phyloP scores from a whole-genome alignment of 2,329 filamentous ascomycete genomes.

The Macroventuria anomochaeta region DNA sequence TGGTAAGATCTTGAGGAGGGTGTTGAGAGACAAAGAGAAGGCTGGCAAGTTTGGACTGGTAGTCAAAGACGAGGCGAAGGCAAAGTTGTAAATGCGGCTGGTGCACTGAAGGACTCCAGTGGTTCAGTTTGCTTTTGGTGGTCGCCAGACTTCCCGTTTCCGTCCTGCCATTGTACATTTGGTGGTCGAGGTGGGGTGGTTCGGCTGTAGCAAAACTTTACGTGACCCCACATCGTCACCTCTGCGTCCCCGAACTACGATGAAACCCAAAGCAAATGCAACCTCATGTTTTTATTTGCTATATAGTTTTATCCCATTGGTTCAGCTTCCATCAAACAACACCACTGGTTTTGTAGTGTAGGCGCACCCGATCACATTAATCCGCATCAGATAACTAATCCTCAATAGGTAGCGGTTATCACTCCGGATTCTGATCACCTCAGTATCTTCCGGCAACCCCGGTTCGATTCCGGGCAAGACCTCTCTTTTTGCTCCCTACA shows the following conservation, averaged over 20 bases:
- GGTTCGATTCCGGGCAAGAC: constrained; percentile 25
- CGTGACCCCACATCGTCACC: background rate
- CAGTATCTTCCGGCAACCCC: constrained; percentile 20
- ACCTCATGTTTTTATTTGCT: too few species aligned
- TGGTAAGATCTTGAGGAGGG: constrained; percentile 57
- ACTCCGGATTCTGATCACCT: constrained; percentile 24
- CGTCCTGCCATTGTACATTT: background rate
- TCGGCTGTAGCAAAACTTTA: background rate
- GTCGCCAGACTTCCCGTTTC: background rate
- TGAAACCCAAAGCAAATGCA: too few species aligned
- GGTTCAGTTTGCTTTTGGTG: background rate
- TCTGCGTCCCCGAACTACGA: too few species aligned
- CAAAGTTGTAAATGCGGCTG: constrained; percentile 47
- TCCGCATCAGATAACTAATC: constrained; percentile 1
- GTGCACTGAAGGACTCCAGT: background rate
- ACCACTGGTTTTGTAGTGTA: constrained; percentile 17
- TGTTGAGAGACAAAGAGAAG: constrained; percentile 53
- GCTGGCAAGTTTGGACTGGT: constrained; percentile 24
- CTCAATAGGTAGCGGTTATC: constrained; percentile 20
- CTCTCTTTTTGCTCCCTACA: constrained; percentile 12
- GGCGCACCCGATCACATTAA: constrained; percentile 6
- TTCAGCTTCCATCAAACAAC: constrained; percentile 1
- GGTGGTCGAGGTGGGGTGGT: background rate
- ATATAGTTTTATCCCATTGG: background rate
- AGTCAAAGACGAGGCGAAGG: constrained; percentile 35